Evolutionary conservation across 257 asterid genomes (phyloP).

Genomic region (Galeopsis tetrahit): DNA sequence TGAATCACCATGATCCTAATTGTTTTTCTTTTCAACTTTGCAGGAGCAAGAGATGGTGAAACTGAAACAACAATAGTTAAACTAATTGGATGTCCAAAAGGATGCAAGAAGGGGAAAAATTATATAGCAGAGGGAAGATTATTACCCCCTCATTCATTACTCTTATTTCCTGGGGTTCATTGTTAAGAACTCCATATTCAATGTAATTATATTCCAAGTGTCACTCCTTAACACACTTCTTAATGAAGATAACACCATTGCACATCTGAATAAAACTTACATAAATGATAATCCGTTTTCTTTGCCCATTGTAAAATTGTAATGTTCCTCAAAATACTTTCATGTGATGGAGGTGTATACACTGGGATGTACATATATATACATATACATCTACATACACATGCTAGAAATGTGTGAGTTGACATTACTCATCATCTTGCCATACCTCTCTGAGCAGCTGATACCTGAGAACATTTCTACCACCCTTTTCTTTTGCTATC

Average conservation of each 20-base stretch:
- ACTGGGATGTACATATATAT: conserved; percentile 24
- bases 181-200: conserved; percentile 15
- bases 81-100: not conserved
- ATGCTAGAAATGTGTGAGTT: not conserved
- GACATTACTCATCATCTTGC: conserved; percentile 45
- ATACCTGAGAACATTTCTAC: conserved; percentile 61
- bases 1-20: not conserved
- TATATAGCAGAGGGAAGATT: conserved; percentile 10
- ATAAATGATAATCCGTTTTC: not conserved
- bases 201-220: conserved; percentile 13
- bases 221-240: conserved; percentile 20
- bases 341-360: conserved; percentile 10
- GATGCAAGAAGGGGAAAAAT: conserved; percentile 5
- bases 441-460: conserved; percentile 70
- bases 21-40: conserved; percentile 16
- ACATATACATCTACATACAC: conserved; percentile 16
- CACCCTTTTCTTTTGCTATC: conserved; percentile 58
- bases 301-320: not conserved
- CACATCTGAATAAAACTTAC: conserved; percentile 18
- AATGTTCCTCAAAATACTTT: conserved; percentile 24
- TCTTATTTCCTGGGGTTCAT: conserved; percentile 13
- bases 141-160: conserved; percentile 6
- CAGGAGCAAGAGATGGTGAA: conserved; percentile 45
- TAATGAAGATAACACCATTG: conserved; percentile 17
- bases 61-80: conserved; percentile 24